Base-by-base conservation (phyloP, 1,284 basidiomycete species). In the Kalmanozyma brasiliensis region DNA sequence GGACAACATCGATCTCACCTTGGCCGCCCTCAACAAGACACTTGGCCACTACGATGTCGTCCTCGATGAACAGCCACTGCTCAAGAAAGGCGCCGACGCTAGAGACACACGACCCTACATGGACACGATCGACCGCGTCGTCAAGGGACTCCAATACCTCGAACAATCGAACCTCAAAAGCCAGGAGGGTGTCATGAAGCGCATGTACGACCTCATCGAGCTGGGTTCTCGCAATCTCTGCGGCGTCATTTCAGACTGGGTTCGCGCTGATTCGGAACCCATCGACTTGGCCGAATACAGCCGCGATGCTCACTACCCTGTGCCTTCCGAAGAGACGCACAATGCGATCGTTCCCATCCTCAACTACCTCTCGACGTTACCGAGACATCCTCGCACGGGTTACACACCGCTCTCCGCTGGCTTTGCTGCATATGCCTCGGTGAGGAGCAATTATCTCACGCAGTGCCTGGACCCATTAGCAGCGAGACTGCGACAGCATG, bases 41-140 rank as follows among this genome's bases (percentile, higher is more conserved):
- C 62, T 79, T 9, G 73, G 71, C 1, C 80, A 80, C 52, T 81
- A 75, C 52, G 76, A 77, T 40, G 73, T 80, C 11, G 64, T 81
- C 10, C 56, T 76, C 9, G 74, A 79, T 35, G 80, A 81, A 41
- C 79, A 82, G 57, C 76, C 77, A 4, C 38, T 72, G 19, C 65
- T 82, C 46, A 68, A 69, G 30, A 65, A 73, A n/a, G 79, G 77
- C 7, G 77, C 80, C 11, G 67, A 73, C 38, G 64, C 60, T 5
- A 38, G 68, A 22, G 65, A 82, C 33, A 75, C 78, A 4, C 48
- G 68, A 10, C 70, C 78, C 2, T 82, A 81, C 60, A 52, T 82
- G 57, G 74, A 81, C 33, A 74, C 77, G 35, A 73, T 81, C 42
- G 68, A 73, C 41, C 66, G 78, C 10, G 71, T 82, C 41, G 53